These are phyloP conservation scores for Trametes elegans DNA, from an alignment of 768 basidiomycete genomes.

Conservation along the genomic window DNA sequence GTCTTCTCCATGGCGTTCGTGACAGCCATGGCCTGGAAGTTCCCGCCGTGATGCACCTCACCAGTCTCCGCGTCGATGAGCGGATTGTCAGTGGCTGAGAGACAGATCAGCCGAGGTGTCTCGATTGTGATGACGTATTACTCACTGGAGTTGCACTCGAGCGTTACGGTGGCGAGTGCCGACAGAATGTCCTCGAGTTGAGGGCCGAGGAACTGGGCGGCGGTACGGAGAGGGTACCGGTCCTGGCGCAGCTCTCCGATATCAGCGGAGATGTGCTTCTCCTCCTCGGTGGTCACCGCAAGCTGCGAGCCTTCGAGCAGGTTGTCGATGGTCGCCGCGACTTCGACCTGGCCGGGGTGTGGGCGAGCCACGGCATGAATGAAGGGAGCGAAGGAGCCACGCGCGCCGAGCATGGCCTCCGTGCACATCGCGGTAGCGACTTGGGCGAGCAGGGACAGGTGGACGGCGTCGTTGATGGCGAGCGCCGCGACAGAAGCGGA, in stretches of 20 bases:
- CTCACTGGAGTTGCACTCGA: slow-evolving; percentile 83
- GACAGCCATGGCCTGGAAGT: slow-evolving; percentile 87
- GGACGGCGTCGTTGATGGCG: slow-evolving; percentile 69
- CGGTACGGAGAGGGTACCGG: slow-evolving; percentile 69
- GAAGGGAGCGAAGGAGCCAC: slow-evolving; percentile 74
- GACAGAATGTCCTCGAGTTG: slow-evolving; percentile 77
- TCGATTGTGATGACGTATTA: slow-evolving; percentile 5
- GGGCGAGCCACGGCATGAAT: slow-evolving; percentile 74
- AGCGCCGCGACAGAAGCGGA: slow-evolving; percentile 77
- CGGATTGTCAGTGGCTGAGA: slow-evolving; percentile 84
- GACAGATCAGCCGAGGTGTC: not conserved
- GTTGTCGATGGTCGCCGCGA: slow-evolving; percentile 64
- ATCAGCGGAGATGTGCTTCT: slow-evolving; percentile 71
- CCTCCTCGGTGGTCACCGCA: slow-evolving; percentile 62
- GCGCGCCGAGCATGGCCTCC: slow-evolving; percentile 76
- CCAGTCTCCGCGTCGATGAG: slow-evolving; percentile 69
- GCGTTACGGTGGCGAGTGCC: slow-evolving; percentile 60
- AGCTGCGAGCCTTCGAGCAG: slow-evolving; percentile 69
- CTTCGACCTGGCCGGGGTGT: slow-evolving; percentile 84
- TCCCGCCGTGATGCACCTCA: slow-evolving; percentile 76
- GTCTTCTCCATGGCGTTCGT: slow-evolving; percentile 89
- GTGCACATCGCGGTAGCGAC: slow-evolving; percentile 81
- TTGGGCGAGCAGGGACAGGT: slow-evolving; percentile 64
- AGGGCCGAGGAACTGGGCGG: slow-evolving; percentile 85
- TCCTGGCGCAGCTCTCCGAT: slow-evolving; percentile 77